phyloP scores from a whole-genome alignment of 2,329 filamentous ascomycete genomes.

The Microdochium bolleyi region DNA sequence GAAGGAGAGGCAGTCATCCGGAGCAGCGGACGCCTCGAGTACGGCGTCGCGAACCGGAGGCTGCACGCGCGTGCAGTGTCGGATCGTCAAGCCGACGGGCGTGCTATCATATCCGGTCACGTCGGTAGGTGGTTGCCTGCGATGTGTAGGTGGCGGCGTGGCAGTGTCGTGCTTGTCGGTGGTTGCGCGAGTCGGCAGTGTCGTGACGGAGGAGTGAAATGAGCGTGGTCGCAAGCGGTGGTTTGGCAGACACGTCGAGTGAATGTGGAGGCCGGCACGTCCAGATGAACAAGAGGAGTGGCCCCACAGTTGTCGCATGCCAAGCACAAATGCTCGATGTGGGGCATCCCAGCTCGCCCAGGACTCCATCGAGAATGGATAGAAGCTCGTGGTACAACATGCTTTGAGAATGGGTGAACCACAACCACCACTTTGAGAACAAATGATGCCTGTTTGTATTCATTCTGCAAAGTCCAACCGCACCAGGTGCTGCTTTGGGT shows the following conservation, averaged over 20 bases:
- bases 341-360: too few relatives aligned
- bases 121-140: background rate
- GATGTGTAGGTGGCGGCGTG: background rate
- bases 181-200: background rate
- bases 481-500: too few relatives aligned
- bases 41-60: background rate
- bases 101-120: background rate
- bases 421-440: too few relatives aligned
- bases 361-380: too few relatives aligned
- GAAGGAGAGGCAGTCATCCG: background rate
- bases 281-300: background rate
- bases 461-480: too few relatives aligned
- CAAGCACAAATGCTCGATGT: background rate
- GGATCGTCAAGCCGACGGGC: background rate
- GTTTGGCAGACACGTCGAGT: background rate
- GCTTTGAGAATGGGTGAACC: too few relatives aligned
- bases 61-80: background rate
- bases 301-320: background rate
- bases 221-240: background rate
- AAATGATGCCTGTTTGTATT: too few relatives aligned
- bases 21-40: background rate
- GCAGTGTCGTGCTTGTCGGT: background rate
- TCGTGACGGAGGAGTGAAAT: background rate
- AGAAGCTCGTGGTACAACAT: too few relatives aligned
- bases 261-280: background rate